Conservation (phyloP, 192 early-diverging fungal species). For the Coemansia sp. region DNA sequence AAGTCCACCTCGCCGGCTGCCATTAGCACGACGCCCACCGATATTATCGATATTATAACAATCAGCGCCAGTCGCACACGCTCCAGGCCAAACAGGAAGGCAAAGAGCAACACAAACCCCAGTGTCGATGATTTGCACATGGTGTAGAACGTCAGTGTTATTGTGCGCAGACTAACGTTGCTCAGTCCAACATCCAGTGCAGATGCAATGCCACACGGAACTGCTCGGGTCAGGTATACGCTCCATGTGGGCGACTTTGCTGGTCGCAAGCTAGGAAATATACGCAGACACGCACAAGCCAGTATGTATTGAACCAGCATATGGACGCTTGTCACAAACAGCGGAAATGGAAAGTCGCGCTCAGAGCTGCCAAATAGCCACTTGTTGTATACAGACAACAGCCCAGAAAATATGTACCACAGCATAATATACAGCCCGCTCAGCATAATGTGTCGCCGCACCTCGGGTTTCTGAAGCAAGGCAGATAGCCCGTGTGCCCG, state of each 20-base stretch:
- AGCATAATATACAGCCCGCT: constrained; percentile 51
- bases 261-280: constrained; percentile 66
- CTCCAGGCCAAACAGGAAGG: constrained; percentile 87
- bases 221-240: constrained; percentile 68
- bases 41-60: constrained; percentile 76
- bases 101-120: constrained; percentile 84
- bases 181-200: constrained; percentile 90
- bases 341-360: constrained; percentile 82
- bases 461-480: constrained; percentile 24
- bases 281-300: constrained; percentile 55
- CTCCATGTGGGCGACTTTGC: constrained; percentile 52
- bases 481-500: constrained; percentile 4
- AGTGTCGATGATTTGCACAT: constrained; percentile 81
- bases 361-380: constrained; percentile 86
- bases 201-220: constrained; percentile 87
- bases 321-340: constrained; percentile 83
- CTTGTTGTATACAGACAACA: constrained; percentile 87
- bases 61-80: constrained; percentile 67
- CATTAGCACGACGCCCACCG: constrained; percentile 83
- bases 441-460: constrained; percentile 38
- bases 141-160: constrained; percentile 91
- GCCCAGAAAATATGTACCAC: constrained; percentile 68
- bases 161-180: constrained; percentile 80
- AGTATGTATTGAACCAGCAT: constrained; percentile 81
- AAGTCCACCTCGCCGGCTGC: constrained; percentile 82